Conservation (phyloP, 176 grass and related monocot genomes). For the Bothriochloa decipiens region DNA sequence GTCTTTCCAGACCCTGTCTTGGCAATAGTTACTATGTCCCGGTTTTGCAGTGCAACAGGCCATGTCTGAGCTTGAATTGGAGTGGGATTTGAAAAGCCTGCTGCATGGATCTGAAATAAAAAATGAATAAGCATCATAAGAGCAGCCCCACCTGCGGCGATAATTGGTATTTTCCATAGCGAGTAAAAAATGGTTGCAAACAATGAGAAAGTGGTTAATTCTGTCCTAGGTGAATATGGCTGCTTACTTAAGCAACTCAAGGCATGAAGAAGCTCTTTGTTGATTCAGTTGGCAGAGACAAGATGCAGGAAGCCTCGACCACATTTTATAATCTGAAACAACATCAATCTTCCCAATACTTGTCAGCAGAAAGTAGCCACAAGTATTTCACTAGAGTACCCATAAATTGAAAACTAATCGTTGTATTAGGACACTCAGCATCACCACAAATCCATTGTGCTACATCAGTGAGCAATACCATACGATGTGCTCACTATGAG, state of each 20-base stretch:
- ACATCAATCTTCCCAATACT: slow-evolving; percentile 69
- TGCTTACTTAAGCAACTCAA: slow-evolving; percentile 95
- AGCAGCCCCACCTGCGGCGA: background rate
- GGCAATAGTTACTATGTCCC: slow-evolving; percentile 95
- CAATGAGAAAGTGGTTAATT: slow-evolving; percentile 49
- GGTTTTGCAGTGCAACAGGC: slow-evolving; percentile 86
- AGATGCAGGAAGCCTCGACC: slow-evolving; percentile 80
- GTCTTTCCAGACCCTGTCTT: slow-evolving; percentile 99
- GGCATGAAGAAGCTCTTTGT: slow-evolving; percentile 65
- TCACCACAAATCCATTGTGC: slow-evolving; percentile 46
- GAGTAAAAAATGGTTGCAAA: slow-evolving; percentile 15
- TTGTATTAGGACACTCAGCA: slow-evolving; percentile 51
- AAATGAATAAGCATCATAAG: slow-evolving; percentile 38
- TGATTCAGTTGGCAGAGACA: slow-evolving; percentile 86
- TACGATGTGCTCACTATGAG: slow-evolving; percentile 13
- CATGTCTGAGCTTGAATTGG: slow-evolving; percentile 98
- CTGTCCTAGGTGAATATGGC: slow-evolving; percentile 71
- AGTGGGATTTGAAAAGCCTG: slow-evolving; percentile 85
- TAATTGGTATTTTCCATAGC: background rate
- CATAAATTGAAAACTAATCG: slow-evolving; percentile 49
- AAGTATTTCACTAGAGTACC: slow-evolving; percentile 69
- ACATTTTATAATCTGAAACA: slow-evolving; percentile 81
- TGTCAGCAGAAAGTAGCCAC: slow-evolving; percentile 68
- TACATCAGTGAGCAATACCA: slow-evolving; percentile 38
- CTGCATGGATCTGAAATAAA: slow-evolving; percentile 68